phyloP scores from a whole-genome alignment of 306 rosid species.

The Malus sieversii region DNA sequence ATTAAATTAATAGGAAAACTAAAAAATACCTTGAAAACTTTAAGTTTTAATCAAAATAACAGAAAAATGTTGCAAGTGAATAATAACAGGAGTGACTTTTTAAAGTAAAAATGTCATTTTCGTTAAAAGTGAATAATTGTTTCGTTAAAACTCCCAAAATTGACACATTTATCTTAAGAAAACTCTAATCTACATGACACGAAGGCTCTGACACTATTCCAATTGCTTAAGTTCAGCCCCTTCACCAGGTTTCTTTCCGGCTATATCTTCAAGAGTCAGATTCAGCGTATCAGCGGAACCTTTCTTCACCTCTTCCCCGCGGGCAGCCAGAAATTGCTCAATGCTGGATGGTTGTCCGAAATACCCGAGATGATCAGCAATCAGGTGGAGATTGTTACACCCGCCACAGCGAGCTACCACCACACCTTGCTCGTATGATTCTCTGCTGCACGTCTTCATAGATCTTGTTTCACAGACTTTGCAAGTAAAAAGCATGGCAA shows the following conservation, averaged over 20 bases:
- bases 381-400: slow-evolving; percentile 71
- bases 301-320: slow-evolving; percentile 75
- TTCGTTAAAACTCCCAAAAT: too few relatives aligned
- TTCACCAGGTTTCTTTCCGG: slow-evolving; percentile 42
- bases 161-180: too few relatives aligned
- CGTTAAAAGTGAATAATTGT: too few relatives aligned
- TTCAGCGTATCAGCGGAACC: slow-evolving; percentile 63
- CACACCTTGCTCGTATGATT: slow-evolving; percentile 81
- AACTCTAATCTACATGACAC: neutral
- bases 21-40: too few relatives aligned
- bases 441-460: slow-evolving; percentile 59
- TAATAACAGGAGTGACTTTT: too few relatives aligned
- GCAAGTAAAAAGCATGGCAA: slow-evolving; percentile 90
- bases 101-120: too few relatives aligned
- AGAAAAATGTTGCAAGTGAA: too few relatives aligned
- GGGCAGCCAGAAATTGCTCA: slow-evolving; percentile 71
- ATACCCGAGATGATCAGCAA: slow-evolving; percentile 84
- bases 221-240: neutral
- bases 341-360: slow-evolving; percentile 73
- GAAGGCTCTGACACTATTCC: neutral
- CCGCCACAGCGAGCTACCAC: slow-evolving; percentile 84
- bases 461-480: slow-evolving; percentile 89
- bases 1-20: too few relatives aligned
- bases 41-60: too few relatives aligned
- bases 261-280: slow-evolving; percentile 68